Base-by-base conservation (phyloP, 768 basidiomycete species). In the Pisolithus sp. region DNA sequence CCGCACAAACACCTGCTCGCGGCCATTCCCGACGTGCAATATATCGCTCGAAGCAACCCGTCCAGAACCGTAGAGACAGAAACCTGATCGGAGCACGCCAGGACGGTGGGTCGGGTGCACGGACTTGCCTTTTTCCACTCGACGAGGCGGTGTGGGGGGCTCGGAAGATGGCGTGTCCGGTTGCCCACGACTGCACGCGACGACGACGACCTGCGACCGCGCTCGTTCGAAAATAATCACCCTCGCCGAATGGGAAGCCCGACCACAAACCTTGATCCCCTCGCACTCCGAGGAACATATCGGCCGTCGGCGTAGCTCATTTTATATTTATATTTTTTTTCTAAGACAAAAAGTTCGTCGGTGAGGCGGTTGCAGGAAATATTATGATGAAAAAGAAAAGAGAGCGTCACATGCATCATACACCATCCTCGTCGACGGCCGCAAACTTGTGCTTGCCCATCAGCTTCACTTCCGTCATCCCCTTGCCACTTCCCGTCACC, bases 401-500 rank as follows among this genome's bases (percentile, higher is more conserved):
- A 26, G 26, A 26, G 34, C 34, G 34, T 34, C 34, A 34, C 34
- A 13, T 34, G 34, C 5, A 34, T 34, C 34, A 34, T 34, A 21
- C 42, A 23, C 42, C 23, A 8, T 23, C 42, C 49, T 81, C 84
- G 7, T 80, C 80, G 31, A 54, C 62, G 0, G 68, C 56, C 46
- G 73, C 70, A 63, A 91, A 93, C 63, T 89, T 90, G 68, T 91
- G 89, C 62, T 91, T 92, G 56, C 73, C 76, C 57, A 78, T 75
- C 28, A 74, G 63, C n/a, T 75, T 77, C 4, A 82, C 79, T 62
- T 84, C 84, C 41, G 89, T 92, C 88, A 93, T 90, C 20, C 89
- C 89, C 68, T 87, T 87, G 8, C 91, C 91, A 60, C 86, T 89
- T 34, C 89, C 88, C 20, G 90, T 92, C 38, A 93, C 91, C n/a